Base-by-base conservation (phyloP, 352 stramenopile species). In the Phytophthora aleatoria region DNA sequence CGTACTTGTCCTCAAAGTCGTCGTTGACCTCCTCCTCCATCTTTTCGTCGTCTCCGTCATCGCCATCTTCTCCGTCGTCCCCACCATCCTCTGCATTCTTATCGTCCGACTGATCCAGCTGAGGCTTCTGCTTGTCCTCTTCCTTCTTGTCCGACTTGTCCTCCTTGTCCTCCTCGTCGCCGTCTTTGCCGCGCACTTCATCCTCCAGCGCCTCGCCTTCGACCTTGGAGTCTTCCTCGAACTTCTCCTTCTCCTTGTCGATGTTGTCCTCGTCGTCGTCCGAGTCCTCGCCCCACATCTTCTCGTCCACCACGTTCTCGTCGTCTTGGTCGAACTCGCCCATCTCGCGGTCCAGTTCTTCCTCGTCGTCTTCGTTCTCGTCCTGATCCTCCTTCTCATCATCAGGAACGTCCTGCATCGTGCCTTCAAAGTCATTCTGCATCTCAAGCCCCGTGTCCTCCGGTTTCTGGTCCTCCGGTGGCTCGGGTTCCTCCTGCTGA, bases 391-490 rank as follows among this genome's bases (percentile, higher is more conserved):
- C 89, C 2, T 97, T 89, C 44, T 98, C 87, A 20, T 95, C 83
- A 2, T 98, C 91, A n/a, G 96, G 88, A 5, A 99, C 51, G 66
- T 99, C 97, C 57, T 97, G 97, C 82, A 99, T 98, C 20, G 98
- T 96, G n/a, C 98, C 98, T 43, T 99, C 95, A 74, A 99, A 99
- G 71, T 99, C 98, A 52, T 97, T 98, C 55, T 99, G 95, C 98
- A 99, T 99, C 78, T 99, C 98, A 62, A 99, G 89, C 11, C 98
- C 98, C 50, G 97, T 98, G 51, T 99, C 95, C 38, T 98, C 89
- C 0, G 81, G 76, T 57, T 98, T 84, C 44, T 99, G 70, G 24
- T 98, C 85, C 50, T 95, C 81, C 5, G 67, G 62, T 55, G 89
- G 66, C 52, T 97, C 83, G 31, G 90, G 67, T 26, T 98, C 83